Conservation (phyloP, 2,329 filamentous ascomycete genomes). For the Incumbomyces delicatus region DNA sequence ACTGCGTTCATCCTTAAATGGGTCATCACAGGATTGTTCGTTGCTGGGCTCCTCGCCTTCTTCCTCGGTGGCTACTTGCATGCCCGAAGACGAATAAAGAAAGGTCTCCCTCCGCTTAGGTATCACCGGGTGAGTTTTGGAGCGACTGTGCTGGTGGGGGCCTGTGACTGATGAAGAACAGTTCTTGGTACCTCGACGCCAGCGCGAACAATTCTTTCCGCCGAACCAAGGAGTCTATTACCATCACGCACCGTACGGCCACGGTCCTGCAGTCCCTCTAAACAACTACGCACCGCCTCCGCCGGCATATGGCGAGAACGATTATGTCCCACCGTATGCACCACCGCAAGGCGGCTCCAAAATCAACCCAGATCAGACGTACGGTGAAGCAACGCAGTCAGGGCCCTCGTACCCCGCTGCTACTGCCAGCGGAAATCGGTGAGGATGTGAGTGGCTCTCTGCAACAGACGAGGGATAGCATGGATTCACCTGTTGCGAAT, state of each 20-base stretch:
- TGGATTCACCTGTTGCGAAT: no score
- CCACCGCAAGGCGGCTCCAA: constrained; percentile 21
- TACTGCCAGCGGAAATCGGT: constrained; percentile 2
- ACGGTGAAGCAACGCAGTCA: constrained; percentile 2
- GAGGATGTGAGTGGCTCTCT: not conserved
- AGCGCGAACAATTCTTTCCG: constrained; percentile 25
- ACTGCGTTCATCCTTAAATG: constrained; percentile 60
- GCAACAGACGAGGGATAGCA: not conserved
- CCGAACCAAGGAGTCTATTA: not conserved
- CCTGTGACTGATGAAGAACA: constrained; percentile 11
- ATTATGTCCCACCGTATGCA: constrained; percentile 20
- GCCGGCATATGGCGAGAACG: constrained; percentile 16
- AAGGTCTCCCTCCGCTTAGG: constrained; percentile 53
- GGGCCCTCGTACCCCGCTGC: constrained; percentile 8
- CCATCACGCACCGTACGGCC: constrained; percentile 7
- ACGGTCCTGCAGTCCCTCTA: constrained; percentile 19
- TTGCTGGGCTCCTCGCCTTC: constrained; percentile 50
- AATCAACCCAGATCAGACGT: constrained; percentile 21
- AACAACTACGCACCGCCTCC: constrained; percentile 10
- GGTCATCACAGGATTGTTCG: constrained; percentile 54
- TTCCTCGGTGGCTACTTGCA: constrained; percentile 61
- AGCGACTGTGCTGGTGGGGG: not conserved
- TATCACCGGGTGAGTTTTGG: constrained; percentile 56
- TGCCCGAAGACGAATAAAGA: constrained; percentile 55
- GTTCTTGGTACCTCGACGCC: constrained; percentile 34